These are phyloP conservation scores for Metschnikowia cerradonensis DNA, from an alignment of 805 yeast genomes.

Conservation along the genomic window DNA sequence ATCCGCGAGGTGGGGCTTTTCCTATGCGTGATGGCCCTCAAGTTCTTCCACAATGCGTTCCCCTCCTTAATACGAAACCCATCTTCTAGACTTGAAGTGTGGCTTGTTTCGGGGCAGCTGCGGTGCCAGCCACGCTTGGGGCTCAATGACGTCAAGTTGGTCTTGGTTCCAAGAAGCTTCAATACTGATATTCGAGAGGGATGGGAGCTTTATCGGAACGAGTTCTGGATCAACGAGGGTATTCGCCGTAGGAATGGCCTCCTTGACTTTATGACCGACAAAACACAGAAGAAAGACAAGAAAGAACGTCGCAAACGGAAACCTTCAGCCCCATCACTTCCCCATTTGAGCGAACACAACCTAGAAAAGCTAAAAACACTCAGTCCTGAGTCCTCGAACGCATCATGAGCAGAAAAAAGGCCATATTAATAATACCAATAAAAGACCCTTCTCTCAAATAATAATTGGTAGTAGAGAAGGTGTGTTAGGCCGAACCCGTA, in stretches of 20 bases:
- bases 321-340: constrained; percentile 9
- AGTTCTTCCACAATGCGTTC: constrained; percentile 31
- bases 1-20: constrained; percentile 35
- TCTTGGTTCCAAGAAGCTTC: constrained; percentile 77
- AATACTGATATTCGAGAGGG: constrained; percentile 81
- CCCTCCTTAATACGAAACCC: constrained; percentile 31
- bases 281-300: constrained; percentile 30
- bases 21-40: constrained; percentile 27
- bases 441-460: not conserved
- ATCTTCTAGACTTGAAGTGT: constrained; percentile 33
- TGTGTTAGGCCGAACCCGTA: not conserved
- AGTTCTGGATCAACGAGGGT: constrained; percentile 88
- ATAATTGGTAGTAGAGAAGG: not conserved
- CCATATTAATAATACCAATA: not conserved
- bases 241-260: constrained; percentile 48
- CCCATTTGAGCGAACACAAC: constrained; percentile 10
- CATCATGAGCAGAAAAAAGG: constrained; percentile 22
- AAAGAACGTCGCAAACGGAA: constrained; percentile 31
- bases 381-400: constrained; percentile 1
- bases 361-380: constrained; percentile 1
- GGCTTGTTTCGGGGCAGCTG: constrained; percentile 39
- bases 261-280: constrained; percentile 25
- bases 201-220: constrained; percentile 92
- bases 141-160: constrained; percentile 68
- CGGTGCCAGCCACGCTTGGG: constrained; percentile 64